Conservation (phyloP, 345 rosid species). For the Tarenaya hassleriana region DNA sequence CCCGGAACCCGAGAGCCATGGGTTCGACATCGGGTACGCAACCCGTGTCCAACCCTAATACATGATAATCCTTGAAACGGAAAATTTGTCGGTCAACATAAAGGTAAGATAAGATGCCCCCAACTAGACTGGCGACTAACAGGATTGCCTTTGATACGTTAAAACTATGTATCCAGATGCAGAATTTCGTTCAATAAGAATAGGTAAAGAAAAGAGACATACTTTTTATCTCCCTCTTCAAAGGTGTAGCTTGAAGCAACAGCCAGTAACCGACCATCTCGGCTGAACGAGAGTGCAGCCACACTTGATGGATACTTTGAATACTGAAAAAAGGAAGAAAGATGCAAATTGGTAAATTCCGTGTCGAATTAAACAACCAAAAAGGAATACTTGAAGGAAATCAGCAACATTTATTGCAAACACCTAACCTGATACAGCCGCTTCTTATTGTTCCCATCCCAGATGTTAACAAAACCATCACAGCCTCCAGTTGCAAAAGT, state of each 20-base stretch:
- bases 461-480: slow-evolving; percentile 92
- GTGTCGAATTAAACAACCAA: background rate
- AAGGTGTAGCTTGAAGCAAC: slow-evolving; percentile 96
- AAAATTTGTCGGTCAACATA: no score
- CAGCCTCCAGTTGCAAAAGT: slow-evolving; percentile 99
- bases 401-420: background rate
- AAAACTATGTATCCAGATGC: background rate
- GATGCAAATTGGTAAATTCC: background rate
- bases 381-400: slow-evolving; percentile 8
- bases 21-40: no score
- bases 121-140: no score
- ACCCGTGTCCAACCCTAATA: no score
- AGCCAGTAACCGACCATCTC: slow-evolving; percentile 91
- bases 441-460: slow-evolving; percentile 99
- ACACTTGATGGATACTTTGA: slow-evolving; percentile 87
- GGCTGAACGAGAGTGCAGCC: slow-evolving; percentile 89
- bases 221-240: slow-evolving; percentile 97
- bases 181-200: no score
- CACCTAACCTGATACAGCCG: slow-evolving; percentile 82
- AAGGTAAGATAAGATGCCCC: no score
- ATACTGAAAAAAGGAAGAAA: slow-evolving; percentile 46
- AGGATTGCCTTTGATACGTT: background rate
- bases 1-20: no score
- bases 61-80: no score
- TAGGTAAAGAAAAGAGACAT: slow-evolving; percentile 30